A percentile compares a stretch with the other conserved stretches of the same genome.
Evolutionary conservation across 176 grass and related monocot species (phyloP).

Genomic region (Ampelocalamus luodianensis): DNA sequence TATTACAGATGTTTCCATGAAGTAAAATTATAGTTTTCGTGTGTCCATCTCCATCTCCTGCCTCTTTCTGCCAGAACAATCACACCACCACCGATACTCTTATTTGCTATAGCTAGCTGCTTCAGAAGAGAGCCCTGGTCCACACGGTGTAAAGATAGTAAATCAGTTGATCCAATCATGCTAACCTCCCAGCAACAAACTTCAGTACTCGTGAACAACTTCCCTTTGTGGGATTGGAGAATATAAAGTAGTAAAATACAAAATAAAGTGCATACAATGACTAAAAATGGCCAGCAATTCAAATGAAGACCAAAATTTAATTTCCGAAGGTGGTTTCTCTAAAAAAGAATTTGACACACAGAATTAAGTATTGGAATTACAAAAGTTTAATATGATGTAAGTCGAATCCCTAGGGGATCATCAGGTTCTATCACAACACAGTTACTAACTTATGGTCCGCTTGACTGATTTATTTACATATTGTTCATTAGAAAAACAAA

Average conservation of each 20-base stretch:
- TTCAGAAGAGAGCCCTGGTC: slow-evolving; percentile 93
- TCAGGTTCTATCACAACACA: background rate
- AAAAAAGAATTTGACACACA: background rate
- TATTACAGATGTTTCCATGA: slow-evolving; percentile 99
- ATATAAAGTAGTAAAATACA: too few species aligned
- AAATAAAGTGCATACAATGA: too few species aligned
- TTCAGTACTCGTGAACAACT: too few species aligned
- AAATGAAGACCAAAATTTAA: background rate
- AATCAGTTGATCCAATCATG: background rate
- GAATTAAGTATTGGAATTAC: background rate
- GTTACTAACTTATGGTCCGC: background rate
- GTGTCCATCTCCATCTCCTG: slow-evolving; percentile 99
- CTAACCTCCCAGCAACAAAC: too few species aligned
- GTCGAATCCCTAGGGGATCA: background rate
- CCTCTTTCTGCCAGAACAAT: slow-evolving; percentile 96
- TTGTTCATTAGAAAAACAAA: background rate
- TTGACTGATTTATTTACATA: background rate
- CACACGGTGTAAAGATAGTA: slow-evolving; percentile 27
- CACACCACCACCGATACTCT: slow-evolving; percentile 96
- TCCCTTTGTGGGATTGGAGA: too few species aligned
- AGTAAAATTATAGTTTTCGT: slow-evolving; percentile 92
- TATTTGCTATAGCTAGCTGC: slow-evolving; percentile 98
- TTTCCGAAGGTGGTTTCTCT: background rate
- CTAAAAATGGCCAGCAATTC: too few species aligned
- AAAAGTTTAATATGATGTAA: background rate